Conservation (phyloP, 306 rosid genomes). For the Ceratonia siliqua region DNA sequence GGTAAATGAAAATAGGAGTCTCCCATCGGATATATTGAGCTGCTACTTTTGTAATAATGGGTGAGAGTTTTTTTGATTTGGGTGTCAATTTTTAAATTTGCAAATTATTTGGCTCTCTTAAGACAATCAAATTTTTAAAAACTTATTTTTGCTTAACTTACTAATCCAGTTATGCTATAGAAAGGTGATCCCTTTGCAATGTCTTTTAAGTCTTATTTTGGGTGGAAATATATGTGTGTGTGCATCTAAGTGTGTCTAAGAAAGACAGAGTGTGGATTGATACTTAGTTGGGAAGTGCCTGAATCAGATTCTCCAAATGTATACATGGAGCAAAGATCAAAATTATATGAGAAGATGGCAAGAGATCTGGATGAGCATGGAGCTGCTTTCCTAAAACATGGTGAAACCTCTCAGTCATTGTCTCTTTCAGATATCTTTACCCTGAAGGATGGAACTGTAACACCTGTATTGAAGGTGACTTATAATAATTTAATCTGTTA, state of each 20-base stretch:
- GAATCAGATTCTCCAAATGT: conserved; percentile 45
- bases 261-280: background rate
- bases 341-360: conserved; percentile 76
- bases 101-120: background rate
- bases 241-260: background rate
- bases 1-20: background rate
- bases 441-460: conserved; percentile 69
- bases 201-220: conserved; percentile 27
- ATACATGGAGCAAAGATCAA: conserved; percentile 57
- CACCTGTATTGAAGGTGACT: conserved; percentile 75
- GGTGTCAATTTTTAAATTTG: background rate
- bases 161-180: background rate
- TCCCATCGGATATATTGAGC: background rate
- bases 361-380: conserved; percentile 84
- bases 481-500: background rate
- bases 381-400: conserved; percentile 70
- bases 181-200: background rate
- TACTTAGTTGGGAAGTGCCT: conserved; percentile 29
- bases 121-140: background rate
- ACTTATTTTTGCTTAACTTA: background rate
- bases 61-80: background rate
- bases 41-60: too few relatives aligned
- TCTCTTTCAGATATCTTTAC: conserved; percentile 85
- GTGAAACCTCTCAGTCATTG: conserved; percentile 89
- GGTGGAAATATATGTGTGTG: conserved; percentile 12